A percentile compares a stretch with the other conserved stretches of the same genome.
Conservation (phyloP, 2,329 filamentous ascomycete species). For the Fusarium nisikadoi region DNA sequence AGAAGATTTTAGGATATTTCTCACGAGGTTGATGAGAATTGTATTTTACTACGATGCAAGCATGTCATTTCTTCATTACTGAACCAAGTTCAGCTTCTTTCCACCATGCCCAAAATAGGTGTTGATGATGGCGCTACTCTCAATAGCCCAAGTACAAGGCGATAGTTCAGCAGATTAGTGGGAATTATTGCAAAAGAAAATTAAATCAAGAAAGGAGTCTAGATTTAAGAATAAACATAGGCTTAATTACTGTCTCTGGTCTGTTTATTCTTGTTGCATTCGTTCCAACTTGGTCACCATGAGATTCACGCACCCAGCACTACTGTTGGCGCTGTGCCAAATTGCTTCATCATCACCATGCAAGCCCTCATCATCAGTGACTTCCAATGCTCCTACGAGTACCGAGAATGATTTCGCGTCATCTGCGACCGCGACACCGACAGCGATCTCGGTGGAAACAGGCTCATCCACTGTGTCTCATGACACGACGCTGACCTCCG, state of each 20-base stretch:
- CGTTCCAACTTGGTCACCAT: not conserved
- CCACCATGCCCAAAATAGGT: fast-evolving
- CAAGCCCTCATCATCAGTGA: not conserved
- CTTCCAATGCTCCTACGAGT: not conserved
- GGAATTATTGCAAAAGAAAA: not conserved
- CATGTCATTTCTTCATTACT: not conserved
- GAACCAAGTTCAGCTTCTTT: not conserved
- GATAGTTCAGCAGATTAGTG: not conserved
- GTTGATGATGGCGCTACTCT: fast-evolving
- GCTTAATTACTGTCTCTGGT: not conserved
- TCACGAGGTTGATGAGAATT: conserved; percentile 48
- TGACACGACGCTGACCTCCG: not conserved
- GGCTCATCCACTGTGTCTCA: not conserved
- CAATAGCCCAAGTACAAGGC: not conserved
- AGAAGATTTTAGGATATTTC: conserved; percentile 17
- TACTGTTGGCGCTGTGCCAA: not conserved
- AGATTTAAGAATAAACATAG: not conserved
- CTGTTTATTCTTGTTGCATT: fast-evolving
- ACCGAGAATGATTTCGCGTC: not conserved
- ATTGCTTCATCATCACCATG: not conserved
- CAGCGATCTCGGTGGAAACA: not conserved
- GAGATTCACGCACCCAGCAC: not conserved
- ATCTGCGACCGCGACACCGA: too few species aligned
- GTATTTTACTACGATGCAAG: not conserved
- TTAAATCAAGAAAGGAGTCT: not conserved